Percentiles rank a stretch among this genome's conserved stretches.
These are phyloP conservation scores for Ensete glaucum DNA, from an alignment of 176 grass and related monocot genomes.

Conservation along the genomic window DNA sequence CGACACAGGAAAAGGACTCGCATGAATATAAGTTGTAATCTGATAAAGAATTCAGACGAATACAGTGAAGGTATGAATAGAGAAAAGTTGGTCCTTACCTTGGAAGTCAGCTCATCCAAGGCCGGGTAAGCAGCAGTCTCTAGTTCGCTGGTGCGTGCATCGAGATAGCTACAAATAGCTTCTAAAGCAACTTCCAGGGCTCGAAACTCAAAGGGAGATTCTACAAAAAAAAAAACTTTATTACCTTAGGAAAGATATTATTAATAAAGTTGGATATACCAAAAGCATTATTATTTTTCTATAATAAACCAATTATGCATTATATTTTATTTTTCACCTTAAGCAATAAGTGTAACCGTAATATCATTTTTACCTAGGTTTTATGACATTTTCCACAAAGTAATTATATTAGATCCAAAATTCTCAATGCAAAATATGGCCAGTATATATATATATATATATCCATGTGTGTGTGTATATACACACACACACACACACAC, in stretches of 20 bases:
- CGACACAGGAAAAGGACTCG: background rate
- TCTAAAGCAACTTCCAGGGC: slow-evolving; percentile 24
- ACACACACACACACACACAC: fast-evolving
- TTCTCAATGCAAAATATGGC: too few species aligned
- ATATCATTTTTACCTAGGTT: too few species aligned
- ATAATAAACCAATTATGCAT: too few species aligned
- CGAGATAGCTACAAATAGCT: slow-evolving; percentile 28
- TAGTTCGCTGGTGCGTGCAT: slow-evolving; percentile 16
- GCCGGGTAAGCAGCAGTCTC: slow-evolving; percentile 26
- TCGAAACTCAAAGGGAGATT: slow-evolving; percentile 29
- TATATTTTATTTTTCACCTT: too few species aligned
- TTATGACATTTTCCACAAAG: too few species aligned
- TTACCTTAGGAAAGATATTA: background rate
- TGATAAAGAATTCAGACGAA: background rate
- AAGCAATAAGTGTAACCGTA: too few species aligned
- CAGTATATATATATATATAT: too few species aligned
- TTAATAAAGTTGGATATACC: too few species aligned
- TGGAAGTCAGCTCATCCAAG: slow-evolving; percentile 22
- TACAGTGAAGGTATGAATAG: background rate
- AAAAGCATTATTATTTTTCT: too few species aligned
- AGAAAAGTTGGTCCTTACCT: background rate
- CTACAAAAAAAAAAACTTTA: background rate
- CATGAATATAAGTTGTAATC: background rate
- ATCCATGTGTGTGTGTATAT: too few species aligned
- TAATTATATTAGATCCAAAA: too few species aligned